These are phyloP conservation scores for Yamadazyma triangularis DNA, from an alignment of 1,139 yeast genomes.

Conservation along the genomic window DNA sequence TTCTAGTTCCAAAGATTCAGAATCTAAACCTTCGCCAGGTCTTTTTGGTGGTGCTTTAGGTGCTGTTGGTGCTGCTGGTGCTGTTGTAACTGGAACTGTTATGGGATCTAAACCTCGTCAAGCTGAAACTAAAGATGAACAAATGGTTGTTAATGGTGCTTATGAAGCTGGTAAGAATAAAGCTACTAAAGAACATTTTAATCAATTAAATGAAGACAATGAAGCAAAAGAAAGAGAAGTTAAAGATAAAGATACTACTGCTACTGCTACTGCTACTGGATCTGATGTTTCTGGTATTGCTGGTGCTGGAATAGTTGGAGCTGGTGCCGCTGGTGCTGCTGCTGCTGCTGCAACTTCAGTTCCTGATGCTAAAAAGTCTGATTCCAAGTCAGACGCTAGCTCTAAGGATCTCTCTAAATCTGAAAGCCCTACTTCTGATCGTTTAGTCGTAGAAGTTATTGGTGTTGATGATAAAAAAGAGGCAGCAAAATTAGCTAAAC, in stretches of 20 bases:
- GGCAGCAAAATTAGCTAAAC: constrained; percentile 33
- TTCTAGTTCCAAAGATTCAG: neutral
- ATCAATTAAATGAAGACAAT: constrained; percentile 1
- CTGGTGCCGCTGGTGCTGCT: constrained; percentile 4
- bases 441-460: constrained; percentile 33
- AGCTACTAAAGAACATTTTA: constrained; percentile 9
- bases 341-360: neutral
- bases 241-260: neutral
- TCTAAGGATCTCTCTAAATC: neutral
- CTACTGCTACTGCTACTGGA: constrained; percentile 4
- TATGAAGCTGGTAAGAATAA: constrained; percentile 15
- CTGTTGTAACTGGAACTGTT: constrained; percentile 11
- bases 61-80: constrained; percentile 10
- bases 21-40: constrained; percentile 5
- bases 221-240: neutral
- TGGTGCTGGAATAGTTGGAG: constrained; percentile 10
- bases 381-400: neutral
- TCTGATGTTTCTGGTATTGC: constrained; percentile 2
- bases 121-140: constrained; percentile 6
- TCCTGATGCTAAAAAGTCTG: neutral
- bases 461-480: constrained; percentile 30
- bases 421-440: neutral
- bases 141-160: constrained; percentile 8
- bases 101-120: constrained; percentile 9
- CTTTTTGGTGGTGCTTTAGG: constrained; percentile 13